A percentile compares a stretch with the other conserved stretches of the same genome.
Conservation (phyloP, 495 filamentous ascomycete genomes). For the Aspergillus cavernicola region DNA sequence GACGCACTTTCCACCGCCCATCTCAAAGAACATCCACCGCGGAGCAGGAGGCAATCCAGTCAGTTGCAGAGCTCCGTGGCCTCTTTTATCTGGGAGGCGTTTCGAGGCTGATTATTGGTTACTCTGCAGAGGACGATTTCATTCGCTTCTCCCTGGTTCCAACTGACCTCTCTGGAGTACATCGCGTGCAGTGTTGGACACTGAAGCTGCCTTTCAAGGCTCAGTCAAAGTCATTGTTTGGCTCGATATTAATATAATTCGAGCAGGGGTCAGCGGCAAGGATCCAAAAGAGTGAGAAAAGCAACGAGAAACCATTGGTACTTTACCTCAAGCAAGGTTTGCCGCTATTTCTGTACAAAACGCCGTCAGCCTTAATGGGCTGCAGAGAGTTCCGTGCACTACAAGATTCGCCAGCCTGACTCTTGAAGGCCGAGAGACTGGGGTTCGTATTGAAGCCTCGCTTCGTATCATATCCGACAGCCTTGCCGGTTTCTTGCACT, state of each 20-base stretch:
- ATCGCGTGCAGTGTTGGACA: too few species aligned
- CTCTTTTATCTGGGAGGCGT: too few species aligned
- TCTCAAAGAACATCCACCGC: slow-evolving; percentile 12
- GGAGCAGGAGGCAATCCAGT: slow-evolving; percentile 18
- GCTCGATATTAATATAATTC: too few species aligned
- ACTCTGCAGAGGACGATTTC: slow-evolving; percentile 1
- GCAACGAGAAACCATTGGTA: not conserved
- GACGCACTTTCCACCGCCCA: slow-evolving; percentile 11
- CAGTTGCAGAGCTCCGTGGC: too few species aligned
- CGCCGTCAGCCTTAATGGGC: slow-evolving; percentile 37
- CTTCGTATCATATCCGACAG: too few species aligned
- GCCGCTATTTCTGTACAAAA: slow-evolving; percentile 14
- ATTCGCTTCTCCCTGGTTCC: not conserved
- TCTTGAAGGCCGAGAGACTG: too few species aligned
- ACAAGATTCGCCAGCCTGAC: too few species aligned
- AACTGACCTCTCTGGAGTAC: too few species aligned
- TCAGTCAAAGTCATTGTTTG: too few species aligned
- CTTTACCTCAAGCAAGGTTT: slow-evolving; percentile 13
- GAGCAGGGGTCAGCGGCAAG: not conserved
- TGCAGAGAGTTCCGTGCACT: slow-evolving; percentile 29
- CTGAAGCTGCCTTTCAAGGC: too few species aligned
- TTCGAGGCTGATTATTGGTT: slow-evolving; percentile 6
- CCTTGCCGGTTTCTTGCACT: too few species aligned
- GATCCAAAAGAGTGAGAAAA: not conserved
- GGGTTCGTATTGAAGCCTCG: too few species aligned